These are phyloP conservation scores for Pilaira anomala DNA, from an alignment of 192 early-diverging fungal genomes.

Conservation along the genomic window DNA sequence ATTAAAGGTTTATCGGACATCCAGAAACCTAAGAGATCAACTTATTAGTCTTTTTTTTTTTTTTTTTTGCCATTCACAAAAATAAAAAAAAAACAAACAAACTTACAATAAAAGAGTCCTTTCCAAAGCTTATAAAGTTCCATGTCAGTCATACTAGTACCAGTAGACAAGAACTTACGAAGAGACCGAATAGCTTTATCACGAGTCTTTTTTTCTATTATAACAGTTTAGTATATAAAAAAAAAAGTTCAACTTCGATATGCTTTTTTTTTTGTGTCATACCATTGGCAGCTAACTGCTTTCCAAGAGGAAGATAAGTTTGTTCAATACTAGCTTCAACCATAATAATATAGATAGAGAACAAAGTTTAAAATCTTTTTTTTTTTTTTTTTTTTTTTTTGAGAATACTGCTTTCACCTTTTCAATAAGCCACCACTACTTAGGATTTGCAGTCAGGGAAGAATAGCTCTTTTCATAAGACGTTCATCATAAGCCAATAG, in stretches of 20 bases:
- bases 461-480: too few relatives aligned
- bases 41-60: too few relatives aligned
- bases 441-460: too few relatives aligned
- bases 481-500: too few relatives aligned
- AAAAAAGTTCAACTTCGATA: background rate
- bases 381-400: too few relatives aligned
- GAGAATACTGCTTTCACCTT: too few relatives aligned
- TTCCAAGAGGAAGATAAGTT: slow-evolving; percentile 53
- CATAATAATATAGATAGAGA: too few relatives aligned
- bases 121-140: slow-evolving; percentile 88
- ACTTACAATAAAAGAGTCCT: slow-evolving; percentile 87
- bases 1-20: slow-evolving; percentile 94
- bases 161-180: slow-evolving; percentile 49
- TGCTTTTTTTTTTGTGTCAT: slow-evolving; percentile 16
- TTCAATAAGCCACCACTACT: too few relatives aligned
- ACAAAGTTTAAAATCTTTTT: too few relatives aligned
- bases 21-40: slow-evolving; percentile 71
- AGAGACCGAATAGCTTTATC: slow-evolving; percentile 69
- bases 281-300: slow-evolving; percentile 69
- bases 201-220: slow-evolving; percentile 66
- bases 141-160: slow-evolving; percentile 51
- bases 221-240: background rate
- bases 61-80: background rate
- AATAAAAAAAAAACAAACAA: background rate
- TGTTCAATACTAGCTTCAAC: slow-evolving; percentile 5